phyloP scores from a whole-genome alignment of 116 monocot genomes.

The Iris pallida region DNA sequence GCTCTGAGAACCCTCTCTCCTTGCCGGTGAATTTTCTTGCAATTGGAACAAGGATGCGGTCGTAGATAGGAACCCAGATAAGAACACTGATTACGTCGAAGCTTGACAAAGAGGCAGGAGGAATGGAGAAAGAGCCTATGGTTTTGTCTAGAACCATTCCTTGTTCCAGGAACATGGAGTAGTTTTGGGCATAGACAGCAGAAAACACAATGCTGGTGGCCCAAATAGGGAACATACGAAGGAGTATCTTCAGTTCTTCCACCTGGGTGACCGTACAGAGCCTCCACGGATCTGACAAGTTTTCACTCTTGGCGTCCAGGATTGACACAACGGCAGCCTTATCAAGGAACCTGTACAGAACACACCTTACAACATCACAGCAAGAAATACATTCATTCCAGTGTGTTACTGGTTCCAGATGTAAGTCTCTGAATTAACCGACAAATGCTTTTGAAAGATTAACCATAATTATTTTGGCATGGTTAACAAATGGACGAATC shows the following conservation, averaged over 20 bases:
- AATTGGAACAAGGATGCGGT: slow-evolving; percentile 22
- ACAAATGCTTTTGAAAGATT: too few relatives aligned
- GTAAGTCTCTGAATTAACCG: too few relatives aligned
- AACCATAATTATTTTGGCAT: too few relatives aligned
- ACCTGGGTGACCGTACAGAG: slow-evolving; percentile 44
- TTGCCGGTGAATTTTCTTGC: slow-evolving; percentile 28
- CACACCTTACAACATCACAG: neutral
- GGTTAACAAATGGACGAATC: too few relatives aligned
- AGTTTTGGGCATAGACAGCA: slow-evolving; percentile 24
- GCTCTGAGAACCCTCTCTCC: slow-evolving; percentile 22
- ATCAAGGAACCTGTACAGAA: slow-evolving; percentile 28
- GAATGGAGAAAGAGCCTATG: slow-evolving; percentile 30
- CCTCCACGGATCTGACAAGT: slow-evolving; percentile 32
- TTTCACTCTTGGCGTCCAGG: slow-evolving; percentile 10
- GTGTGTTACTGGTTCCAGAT: too few relatives aligned
- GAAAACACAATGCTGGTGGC: slow-evolving; percentile 21
- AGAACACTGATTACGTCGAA: slow-evolving; percentile 33
- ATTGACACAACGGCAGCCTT: slow-evolving; percentile 27
- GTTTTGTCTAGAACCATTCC: slow-evolving; percentile 29
- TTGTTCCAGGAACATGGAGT: slow-evolving; percentile 32
- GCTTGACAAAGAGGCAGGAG: slow-evolving; percentile 32
- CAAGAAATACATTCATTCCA: neutral
- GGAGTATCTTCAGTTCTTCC: slow-evolving; percentile 37
- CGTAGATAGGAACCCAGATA: slow-evolving; percentile 28
- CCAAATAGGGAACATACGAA: slow-evolving; percentile 38